Evolutionary conservation across 495 filamentous ascomycete genomes (phyloP).

Genomic region (Xylaria palmicola): DNA sequence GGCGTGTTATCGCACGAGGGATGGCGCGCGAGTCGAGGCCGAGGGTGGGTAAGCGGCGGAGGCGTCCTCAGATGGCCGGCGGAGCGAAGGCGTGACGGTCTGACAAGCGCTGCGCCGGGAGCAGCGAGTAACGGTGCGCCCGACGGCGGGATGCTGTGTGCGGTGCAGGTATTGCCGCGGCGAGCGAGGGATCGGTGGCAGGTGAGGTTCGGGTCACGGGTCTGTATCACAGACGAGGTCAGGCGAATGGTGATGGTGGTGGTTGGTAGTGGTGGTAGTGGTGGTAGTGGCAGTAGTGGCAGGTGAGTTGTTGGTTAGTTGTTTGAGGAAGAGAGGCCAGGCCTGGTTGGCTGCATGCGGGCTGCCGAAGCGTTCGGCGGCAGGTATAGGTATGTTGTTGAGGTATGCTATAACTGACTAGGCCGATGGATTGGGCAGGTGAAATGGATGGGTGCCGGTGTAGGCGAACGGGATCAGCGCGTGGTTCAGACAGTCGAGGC

Average conservation of each 20-base stretch:
- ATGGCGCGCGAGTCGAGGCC: background rate
- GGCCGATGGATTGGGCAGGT: background rate
- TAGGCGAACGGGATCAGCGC: conserved; percentile 18
- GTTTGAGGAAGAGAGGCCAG: background rate
- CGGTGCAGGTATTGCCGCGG: too few species aligned
- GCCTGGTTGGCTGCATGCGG: conserved; percentile 8
- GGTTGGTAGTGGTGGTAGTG: background rate
- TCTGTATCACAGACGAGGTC: background rate
- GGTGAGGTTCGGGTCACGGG: background rate
- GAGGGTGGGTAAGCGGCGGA: background rate
- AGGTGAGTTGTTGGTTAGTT: background rate
- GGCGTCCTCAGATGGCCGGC: background rate
- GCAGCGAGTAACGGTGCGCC: too few species aligned
- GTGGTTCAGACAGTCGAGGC: conserved; percentile 9
- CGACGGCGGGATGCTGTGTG: too few species aligned
- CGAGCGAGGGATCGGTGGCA: too few species aligned
- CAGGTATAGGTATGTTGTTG: background rate
- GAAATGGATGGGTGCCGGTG: conserved; percentile 9
- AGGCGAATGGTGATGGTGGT: background rate
- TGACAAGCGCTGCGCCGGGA: too few species aligned
- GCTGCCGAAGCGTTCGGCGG: background rate
- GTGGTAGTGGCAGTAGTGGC: background rate
- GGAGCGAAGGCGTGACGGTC: background rate
- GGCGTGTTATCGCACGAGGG: conserved; percentile 1
- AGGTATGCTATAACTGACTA: background rate